These are phyloP conservation scores for Punica granatum DNA, from an alignment of 345 rosid species.

Conservation along the genomic window DNA sequence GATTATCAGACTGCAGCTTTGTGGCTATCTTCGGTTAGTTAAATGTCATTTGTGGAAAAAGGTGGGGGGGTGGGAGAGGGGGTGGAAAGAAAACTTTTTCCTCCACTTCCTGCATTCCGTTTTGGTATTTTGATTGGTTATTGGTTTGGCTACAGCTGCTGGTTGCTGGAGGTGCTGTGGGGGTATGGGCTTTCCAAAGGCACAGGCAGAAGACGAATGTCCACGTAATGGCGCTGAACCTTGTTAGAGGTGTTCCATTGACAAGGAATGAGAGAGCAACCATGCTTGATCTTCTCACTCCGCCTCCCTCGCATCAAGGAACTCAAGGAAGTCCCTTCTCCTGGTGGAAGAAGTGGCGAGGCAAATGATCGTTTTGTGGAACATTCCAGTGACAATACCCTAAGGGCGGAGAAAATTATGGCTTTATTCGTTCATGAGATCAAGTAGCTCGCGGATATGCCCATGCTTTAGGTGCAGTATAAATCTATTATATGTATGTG, in stretches of 20 bases:
- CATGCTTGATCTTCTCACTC: constrained; percentile 79
- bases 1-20: constrained; percentile 88
- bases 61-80: too few relatives aligned
- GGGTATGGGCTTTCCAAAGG: constrained; percentile 57
- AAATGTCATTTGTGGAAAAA: constrained; percentile 4
- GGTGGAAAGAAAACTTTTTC: too few relatives aligned
- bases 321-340: constrained; percentile 24
- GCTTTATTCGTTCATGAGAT: not conserved
- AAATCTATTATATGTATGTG: too few relatives aligned
- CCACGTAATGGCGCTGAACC: constrained; percentile 81
- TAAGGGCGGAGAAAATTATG: not conserved
- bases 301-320: constrained; percentile 46
- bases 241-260: constrained; percentile 71
- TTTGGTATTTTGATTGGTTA: not conserved
- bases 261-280: constrained; percentile 82
- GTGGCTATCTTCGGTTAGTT: constrained; percentile 87
- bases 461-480: too few relatives aligned
- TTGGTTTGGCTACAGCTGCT: constrained; percentile 28
- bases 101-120: not conserved
- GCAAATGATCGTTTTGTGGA: constrained; percentile 8
- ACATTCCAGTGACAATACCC: not conserved
- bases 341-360: constrained; percentile 51
- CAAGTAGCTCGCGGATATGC: not conserved
- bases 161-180: constrained; percentile 65
- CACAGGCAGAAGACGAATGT: constrained; percentile 69